phyloP scores from a whole-genome alignment of 441 rosid species.

The Corymbia calophylla region DNA sequence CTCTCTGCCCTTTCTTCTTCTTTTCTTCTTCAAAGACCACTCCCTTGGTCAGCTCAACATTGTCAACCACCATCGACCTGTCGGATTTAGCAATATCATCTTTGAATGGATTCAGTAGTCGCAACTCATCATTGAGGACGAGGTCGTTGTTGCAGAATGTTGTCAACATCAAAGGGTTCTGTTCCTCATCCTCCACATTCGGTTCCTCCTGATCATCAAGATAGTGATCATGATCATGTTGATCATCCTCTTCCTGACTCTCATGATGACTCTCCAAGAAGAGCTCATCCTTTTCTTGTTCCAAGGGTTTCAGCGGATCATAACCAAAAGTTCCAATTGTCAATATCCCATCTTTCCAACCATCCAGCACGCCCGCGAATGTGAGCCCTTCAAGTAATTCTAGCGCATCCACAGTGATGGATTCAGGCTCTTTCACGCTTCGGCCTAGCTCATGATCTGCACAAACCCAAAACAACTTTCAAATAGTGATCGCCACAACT shows the following conservation, averaged over 20 bases:
- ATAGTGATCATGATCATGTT: neutral
- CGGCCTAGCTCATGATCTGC: constrained; percentile 33
- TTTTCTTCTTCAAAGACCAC: constrained; percentile 9
- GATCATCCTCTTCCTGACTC: neutral
- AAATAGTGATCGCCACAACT: neutral
- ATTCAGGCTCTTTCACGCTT: constrained; percentile 44
- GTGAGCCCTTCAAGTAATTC: constrained; percentile 59
- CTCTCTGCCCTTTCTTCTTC: constrained; percentile 40
- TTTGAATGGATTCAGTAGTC: neutral
- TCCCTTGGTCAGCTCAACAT: neutral
- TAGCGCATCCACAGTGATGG: constrained; percentile 46
- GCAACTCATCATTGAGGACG: neutral
- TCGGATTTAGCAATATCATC: neutral
- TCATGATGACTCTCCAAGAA: constrained; percentile 13
- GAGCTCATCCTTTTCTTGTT: constrained; percentile 27
- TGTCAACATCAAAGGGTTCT: constrained; percentile 11
- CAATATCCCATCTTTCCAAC: constrained; percentile 75
- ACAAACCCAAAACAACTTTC: neutral
- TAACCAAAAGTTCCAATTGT: constrained; percentile 90
- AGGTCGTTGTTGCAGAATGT: constrained; percentile 12
- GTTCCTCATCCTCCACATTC: constrained; percentile 17
- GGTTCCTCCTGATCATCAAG: neutral
- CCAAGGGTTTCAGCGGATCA: constrained; percentile 41
- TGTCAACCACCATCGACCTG: constrained; percentile 9
- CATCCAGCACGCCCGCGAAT: constrained; percentile 53